A percentile compares a stretch with the other conserved stretches of the same genome.
Evolutionary conservation across 2,329 filamentous ascomycete genomes (phyloP).

Genomic region (Raffaelea deltoideospora): DNA sequence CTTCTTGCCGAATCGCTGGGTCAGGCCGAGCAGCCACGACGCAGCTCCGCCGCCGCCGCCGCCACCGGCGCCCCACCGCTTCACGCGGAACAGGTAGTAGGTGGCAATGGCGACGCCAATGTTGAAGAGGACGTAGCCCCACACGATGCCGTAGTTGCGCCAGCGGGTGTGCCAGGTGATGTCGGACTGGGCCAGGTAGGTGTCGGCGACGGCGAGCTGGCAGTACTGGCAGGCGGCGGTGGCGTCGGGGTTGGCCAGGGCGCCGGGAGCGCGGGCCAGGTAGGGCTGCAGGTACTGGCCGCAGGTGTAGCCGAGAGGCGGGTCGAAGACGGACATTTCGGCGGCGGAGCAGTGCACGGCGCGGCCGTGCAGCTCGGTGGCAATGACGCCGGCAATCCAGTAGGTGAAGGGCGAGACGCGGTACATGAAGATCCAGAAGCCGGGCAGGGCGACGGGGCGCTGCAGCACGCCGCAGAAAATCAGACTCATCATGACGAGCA

Average conservation of each 20-base stretch:
- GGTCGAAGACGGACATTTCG: slow-evolving; percentile 51
- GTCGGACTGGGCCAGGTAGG: slow-evolving; percentile 33
- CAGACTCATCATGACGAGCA: slow-evolving; percentile 41
- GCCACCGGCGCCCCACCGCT: slow-evolving; percentile 16
- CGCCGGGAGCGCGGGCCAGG: slow-evolving; percentile 32
- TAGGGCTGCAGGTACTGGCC: slow-evolving; percentile 45
- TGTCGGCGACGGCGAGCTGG: slow-evolving; percentile 42
- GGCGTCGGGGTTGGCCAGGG: slow-evolving; percentile 45
- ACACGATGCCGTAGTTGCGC: slow-evolving; percentile 58
- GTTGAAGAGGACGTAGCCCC: slow-evolving; percentile 52
- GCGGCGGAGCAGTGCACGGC: slow-evolving; percentile 31
- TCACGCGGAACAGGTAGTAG: slow-evolving; percentile 49
- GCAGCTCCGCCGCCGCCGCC: too few relatives aligned
- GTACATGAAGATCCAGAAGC: slow-evolving; percentile 71
- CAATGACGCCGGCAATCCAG: slow-evolving; percentile 51
- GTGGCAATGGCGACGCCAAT: slow-evolving; percentile 39
- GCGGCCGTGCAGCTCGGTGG: slow-evolving; percentile 45
- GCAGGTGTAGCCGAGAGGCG: slow-evolving; percentile 48
- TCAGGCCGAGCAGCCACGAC: too few relatives aligned
- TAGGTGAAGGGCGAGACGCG: slow-evolving; percentile 53
- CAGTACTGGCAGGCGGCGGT: slow-evolving; percentile 51
- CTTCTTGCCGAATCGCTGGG: too few relatives aligned
- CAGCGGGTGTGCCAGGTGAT: slow-evolving; percentile 42
- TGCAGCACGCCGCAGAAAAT: slow-evolving; percentile 49
- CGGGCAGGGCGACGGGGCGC: slow-evolving; percentile 38